Percentiles rank a stretch among this genome's conserved stretches.
phyloP scores from a whole-genome alignment of 192 early-diverging fungal genomes.

The Backusella psychrophila region DNA sequence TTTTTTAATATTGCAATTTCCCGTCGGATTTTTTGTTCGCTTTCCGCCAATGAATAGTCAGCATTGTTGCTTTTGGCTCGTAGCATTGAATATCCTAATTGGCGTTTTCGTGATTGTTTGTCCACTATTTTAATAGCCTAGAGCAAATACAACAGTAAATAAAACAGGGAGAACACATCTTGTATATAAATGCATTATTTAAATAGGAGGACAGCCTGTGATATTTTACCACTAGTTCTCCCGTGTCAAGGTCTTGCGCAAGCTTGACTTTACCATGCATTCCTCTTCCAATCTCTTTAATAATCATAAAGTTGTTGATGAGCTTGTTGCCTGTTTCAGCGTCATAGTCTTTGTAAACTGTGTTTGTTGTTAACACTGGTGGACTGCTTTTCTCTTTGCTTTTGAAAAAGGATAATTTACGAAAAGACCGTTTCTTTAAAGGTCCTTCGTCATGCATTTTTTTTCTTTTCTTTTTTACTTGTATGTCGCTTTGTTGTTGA shows the following conservation, averaged over 20 bases:
- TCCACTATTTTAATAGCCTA: constrained; percentile 73
- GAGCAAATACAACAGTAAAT: background rate
- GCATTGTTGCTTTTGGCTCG: constrained; percentile 19
- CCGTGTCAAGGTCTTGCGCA: constrained; percentile 76
- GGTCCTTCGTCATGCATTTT: background rate
- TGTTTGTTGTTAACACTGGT: constrained; percentile 78
- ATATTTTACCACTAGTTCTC: constrained; percentile 67
- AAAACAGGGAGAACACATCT: background rate
- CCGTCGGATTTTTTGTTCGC: constrained; percentile 83
- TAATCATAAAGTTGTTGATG: constrained; percentile 94
- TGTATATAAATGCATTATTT: background rate
- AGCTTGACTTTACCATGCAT: constrained; percentile 97
- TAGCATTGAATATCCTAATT: constrained; percentile 16
- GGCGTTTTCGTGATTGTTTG: constrained; percentile 54
- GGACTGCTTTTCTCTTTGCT: background rate
- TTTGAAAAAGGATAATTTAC: constrained; percentile 6
- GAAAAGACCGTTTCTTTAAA: background rate
- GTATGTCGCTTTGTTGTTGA: background rate
- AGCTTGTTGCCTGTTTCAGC: constrained; percentile 86
- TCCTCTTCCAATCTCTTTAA: constrained; percentile 88
- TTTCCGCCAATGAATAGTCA: background rate
- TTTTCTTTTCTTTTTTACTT: background rate
- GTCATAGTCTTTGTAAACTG: constrained; percentile 82
- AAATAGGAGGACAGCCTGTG: background rate
- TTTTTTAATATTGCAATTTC: constrained; percentile 98